Evolutionary conservation across 345 rosid species (phyloP).

Genomic region (Brassica cretica): DNA sequence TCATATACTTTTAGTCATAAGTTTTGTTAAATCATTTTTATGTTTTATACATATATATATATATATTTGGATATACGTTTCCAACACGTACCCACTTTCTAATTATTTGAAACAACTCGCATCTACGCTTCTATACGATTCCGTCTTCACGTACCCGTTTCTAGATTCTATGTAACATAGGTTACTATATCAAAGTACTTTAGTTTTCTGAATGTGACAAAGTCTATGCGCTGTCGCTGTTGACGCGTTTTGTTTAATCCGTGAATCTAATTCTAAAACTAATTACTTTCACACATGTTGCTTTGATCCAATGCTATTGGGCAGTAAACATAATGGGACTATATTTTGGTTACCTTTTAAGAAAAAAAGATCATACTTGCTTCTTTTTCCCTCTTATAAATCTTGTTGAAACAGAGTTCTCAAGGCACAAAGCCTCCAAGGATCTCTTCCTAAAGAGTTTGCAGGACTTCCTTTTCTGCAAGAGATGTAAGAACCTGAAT

Average conservation of each 20-base stretch:
- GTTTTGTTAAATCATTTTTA: too few species aligned
- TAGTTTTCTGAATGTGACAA: not conserved
- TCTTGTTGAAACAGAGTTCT: constrained; percentile 41
- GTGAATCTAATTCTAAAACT: not conserved
- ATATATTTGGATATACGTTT: too few species aligned
- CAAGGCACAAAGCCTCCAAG: constrained; percentile 45
- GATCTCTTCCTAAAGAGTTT: constrained; percentile 48
- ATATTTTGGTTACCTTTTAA: not conserved
- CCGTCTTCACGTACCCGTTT: too few species aligned
- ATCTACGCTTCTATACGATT: too few species aligned
- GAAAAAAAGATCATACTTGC: not conserved
- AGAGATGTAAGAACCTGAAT: constrained; percentile 41
- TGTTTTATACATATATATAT: too few species aligned
- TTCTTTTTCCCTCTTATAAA: not conserved
- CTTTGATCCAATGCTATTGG: not conserved
- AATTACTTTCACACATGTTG: not conserved
- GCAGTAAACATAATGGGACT: constrained; percentile 11
- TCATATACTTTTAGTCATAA: too few species aligned
- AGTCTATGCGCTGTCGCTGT: constrained; percentile 14
- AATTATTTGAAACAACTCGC: too few species aligned
- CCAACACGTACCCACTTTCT: too few species aligned
- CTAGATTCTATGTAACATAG: too few species aligned
- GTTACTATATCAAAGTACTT: not conserved
- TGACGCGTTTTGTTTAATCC: constrained; percentile 27
- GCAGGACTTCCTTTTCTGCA: constrained; percentile 45